phyloP scores from a whole-genome alignment of 2,329 filamentous ascomycete species.

The Cercospora sojina region DNA sequence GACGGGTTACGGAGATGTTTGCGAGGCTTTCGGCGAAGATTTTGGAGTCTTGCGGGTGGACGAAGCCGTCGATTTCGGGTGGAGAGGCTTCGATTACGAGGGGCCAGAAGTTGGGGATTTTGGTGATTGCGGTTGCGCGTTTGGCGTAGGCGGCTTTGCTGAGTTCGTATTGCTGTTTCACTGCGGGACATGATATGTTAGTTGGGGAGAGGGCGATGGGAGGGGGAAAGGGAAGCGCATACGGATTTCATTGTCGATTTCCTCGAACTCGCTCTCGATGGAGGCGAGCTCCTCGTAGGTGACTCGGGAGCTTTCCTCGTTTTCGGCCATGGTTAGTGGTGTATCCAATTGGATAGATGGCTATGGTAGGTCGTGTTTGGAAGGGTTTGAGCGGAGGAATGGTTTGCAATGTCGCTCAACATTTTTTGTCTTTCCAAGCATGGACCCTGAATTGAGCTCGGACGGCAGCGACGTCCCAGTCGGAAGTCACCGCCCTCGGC shows the following conservation, averaged over 20 bases:
- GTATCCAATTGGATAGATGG: not conserved
- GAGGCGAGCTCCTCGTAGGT: slow-evolving; percentile 75
- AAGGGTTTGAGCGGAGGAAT: not conserved
- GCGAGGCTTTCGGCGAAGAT: slow-evolving; percentile 69
- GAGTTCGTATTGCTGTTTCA: slow-evolving; percentile 59
- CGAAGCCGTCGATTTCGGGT: slow-evolving; percentile 80
- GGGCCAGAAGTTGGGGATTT: slow-evolving; percentile 91
- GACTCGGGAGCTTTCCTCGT: slow-evolving; percentile 39
- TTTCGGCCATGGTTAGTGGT: slow-evolving; percentile 19
- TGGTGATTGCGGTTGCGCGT: slow-evolving; percentile 66
- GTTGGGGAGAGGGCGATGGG: not conserved
- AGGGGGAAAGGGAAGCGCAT: slow-evolving; percentile 39
- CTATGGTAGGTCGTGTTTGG: not conserved
- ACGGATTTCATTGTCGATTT: slow-evolving; percentile 81
- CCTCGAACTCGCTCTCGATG: slow-evolving; percentile 80
- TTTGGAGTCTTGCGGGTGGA: slow-evolving; percentile 75
- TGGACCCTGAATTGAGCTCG: slow-evolving; percentile 1
- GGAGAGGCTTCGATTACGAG: slow-evolving; percentile 86
- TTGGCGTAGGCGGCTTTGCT: slow-evolving; percentile 71
- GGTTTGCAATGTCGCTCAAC: not conserved
- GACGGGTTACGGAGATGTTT: slow-evolving; percentile 71
- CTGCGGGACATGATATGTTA: slow-evolving; percentile 25
- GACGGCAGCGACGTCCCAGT: not conserved
- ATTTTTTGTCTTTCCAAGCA: not conserved
- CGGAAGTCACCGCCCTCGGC: not conserved